Evolutionary conservation across 331 rosid species (phyloP), one percentile per base, ranked within the genome.

Genomic region (Rhamnella rubrinervis): DNA sequence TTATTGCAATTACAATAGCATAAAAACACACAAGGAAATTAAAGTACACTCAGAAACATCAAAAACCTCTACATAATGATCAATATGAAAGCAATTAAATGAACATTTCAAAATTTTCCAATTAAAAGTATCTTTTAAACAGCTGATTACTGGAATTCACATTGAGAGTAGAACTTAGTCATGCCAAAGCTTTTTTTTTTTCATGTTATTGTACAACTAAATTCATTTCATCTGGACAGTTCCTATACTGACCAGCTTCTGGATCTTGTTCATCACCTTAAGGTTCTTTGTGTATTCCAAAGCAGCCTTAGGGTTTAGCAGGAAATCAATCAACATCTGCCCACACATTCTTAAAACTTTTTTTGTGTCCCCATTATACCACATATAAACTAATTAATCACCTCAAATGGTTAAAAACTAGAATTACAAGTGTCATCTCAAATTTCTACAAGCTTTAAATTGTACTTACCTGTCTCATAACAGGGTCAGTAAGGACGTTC

Each of bases 231-330:
- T 85, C 76, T 92, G 98, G 67, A 92, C 96, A 59, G 89, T 92
- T 63, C 98, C 96, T 0, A 96, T 96, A 76, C 86, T 88, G 68
- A 90, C 78, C 72, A 92, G 87, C 84, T 92, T 92, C 79, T 92
- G 96, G 68, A 92, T 90, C 73, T 92, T 90, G 80, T 5, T 77
- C 98, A 92, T 92, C 85, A 92, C 98, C 92, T 84, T 86, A 2
- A 93, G 98, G 73, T 88, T 92, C 88, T 80, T 90, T 0, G 91
- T 70, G 83, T 92, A 96, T 60, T 92, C 96, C 78, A 90, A 96
- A 11, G 98, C 96, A 17, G 96, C 75, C 86, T 86, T 90, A 0
- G 96, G 96, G 74, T 92, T 92, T 74, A 90, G 96, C 82, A 90
- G 98, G 84, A 92, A 92, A 72, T 92, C 96, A 17, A 74, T 50